Evolutionary conservation across 345 rosid genomes (phyloP), one percentile per base, ranked within the genome.

Genomic region (Camelina hispida): DNA sequence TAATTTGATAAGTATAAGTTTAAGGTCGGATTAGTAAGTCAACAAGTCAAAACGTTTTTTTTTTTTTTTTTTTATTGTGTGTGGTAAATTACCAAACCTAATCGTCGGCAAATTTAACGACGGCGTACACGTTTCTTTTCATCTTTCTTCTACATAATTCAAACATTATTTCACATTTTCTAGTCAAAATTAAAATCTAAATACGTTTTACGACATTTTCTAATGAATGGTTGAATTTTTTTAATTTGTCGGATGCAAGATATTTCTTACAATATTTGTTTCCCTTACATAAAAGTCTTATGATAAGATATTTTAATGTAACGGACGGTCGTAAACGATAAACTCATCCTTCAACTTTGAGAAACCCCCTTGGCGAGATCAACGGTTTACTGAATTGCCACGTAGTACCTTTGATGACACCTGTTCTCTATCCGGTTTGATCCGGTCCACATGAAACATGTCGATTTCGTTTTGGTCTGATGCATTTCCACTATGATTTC

Each of bases 71-170:
- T 35, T 28, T 28, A 4, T 28, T 4, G 30, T 28, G 30, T 28
- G 30, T 47, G 71, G 69, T 70, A 6, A 25, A 30, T 34, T 57
- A 12, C 59, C 61, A 65, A 76, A 76, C 72, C 76, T 59, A 71
- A 64, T 64, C 62, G 47, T 75, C 55, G 55, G 66, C 78, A 6
- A 12, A n/a, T 34, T 25, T 57, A 22, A 65, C 22, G 59, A 53
- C 70, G 7, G 48, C 67, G 63, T 76, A 69, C 69, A 76, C 70
- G 75, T 76, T 38, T 53, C 25, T 69, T 61, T 69, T 61, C 43
- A 58, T 37, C 12, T 48, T 57, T 18, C 47, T 48, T 53, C 56
- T 46, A 55, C 57, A 71, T n/a, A n/a, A n/a, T 47, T 8, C 58
- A 66, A 66, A 50, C 54, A 65, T 7, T 58, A 23, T 18, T 52